Conservation (phyloP, 2,329 filamentous ascomycete genomes). For the Catunica adiposa region DNA sequence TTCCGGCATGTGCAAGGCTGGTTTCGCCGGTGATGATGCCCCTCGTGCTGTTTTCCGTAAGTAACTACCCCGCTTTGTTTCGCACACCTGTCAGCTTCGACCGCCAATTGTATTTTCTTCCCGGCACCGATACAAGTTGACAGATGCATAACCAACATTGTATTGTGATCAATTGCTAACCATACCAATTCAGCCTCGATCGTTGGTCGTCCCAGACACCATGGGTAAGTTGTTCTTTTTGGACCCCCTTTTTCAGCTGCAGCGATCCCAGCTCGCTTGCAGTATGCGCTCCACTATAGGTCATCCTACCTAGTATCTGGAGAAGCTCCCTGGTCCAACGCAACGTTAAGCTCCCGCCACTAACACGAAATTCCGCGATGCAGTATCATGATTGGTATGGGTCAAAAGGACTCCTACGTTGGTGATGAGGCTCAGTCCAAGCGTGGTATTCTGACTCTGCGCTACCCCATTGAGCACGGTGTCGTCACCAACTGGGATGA, state of each 20-base stretch:
- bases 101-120: background rate
- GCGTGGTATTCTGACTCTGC: conserved; percentile 99
- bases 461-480: conserved; percentile 99
- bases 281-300: conserved; percentile 5
- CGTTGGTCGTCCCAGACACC: conserved; percentile 97
- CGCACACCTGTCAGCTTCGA: conserved; percentile 5
- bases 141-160: background rate
- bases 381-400: conserved; percentile 99
- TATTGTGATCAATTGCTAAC: conserved; percentile 12
- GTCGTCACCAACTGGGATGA: conserved; percentile 99
- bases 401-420: conserved; percentile 99
- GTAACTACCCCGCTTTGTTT: conserved; percentile 29
- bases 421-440: conserved; percentile 99
- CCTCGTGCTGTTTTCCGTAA: conserved; percentile 99
- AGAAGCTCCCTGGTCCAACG: conserved; percentile 3
- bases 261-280: background rate
- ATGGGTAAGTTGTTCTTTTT: conserved; percentile 71
- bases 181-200: conserved; percentile 59
- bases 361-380: conserved; percentile 19
- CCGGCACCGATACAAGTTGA: background rate
- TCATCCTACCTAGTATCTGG: background rate
- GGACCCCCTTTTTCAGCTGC: conserved; percentile 9
- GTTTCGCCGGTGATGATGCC: conserved; percentile 99
- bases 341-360: conserved; percentile 14
- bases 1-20: conserved; percentile 99